Evolutionary conservation across 257 asterid genomes (phyloP).

Genomic region (Verbascum thapsus): DNA sequence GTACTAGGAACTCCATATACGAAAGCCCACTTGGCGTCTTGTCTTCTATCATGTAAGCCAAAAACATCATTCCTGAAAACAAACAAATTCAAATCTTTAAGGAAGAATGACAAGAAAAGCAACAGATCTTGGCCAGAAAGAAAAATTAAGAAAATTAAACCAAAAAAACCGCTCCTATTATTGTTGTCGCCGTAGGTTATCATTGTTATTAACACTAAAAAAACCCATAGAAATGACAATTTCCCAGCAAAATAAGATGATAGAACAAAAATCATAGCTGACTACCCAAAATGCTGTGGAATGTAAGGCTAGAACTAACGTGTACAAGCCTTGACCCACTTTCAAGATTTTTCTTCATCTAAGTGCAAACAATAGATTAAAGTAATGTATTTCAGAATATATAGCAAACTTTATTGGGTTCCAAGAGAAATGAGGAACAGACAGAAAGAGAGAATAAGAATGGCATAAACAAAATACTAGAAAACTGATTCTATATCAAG

Average conservation of each 20-base stretch:
- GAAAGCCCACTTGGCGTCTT: constrained; percentile 72
- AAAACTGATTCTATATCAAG: neutral
- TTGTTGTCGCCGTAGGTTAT: neutral
- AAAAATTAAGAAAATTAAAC: no score
- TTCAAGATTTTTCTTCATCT: neutral
- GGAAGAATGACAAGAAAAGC: no score
- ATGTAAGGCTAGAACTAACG: neutral
- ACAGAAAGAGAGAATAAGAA: neutral
- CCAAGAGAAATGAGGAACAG: neutral
- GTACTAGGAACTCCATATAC: constrained; percentile 87
- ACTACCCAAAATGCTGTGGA: neutral
- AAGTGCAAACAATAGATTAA: neutral
- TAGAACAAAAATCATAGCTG: neutral
- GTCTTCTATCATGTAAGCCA: constrained; percentile 88
- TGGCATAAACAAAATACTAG: neutral
- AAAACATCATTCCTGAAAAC: constrained; percentile 68
- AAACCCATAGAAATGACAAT: neutral
- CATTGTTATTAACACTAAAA: neutral
- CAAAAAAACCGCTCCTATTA: neutral
- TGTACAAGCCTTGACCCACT: neutral
- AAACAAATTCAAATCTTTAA: neutral
- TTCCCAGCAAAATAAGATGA: neutral
- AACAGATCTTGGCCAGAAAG: no score
- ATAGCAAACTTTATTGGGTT: neutral
- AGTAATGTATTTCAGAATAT: no score